Percentiles rank a stretch among this genome's conserved stretches.
Evolutionary conservation across 352 stramenopile species (phyloP).

Genomic region (Saprolegnia diclina): DNA sequence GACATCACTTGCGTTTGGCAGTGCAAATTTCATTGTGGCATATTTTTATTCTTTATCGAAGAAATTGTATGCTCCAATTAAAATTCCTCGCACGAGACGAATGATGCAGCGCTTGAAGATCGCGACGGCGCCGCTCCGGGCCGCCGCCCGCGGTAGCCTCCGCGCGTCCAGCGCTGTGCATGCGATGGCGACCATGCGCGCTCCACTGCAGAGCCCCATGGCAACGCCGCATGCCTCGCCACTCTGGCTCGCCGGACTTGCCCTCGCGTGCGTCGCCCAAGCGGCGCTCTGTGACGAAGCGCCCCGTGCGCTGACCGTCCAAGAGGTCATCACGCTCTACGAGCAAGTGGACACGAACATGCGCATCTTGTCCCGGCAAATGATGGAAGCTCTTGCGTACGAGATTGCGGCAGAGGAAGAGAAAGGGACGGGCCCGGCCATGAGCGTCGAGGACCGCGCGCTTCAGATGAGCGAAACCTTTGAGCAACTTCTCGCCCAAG

Average conservation of each 20-base stretch:
- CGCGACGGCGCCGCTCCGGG: too few species aligned
- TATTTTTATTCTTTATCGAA: not conserved
- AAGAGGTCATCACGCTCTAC: constrained; percentile 23
- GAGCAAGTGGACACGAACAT: constrained; percentile 25
- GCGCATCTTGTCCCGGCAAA: constrained; percentile 15
- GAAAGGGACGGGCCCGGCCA: not conserved
- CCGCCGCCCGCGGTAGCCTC: too few species aligned
- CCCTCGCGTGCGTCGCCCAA: not conserved
- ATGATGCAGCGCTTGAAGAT: not conserved
- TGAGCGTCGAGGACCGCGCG: constrained; percentile 49
- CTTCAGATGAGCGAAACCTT: constrained; percentile 81
- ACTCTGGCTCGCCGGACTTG: not conserved
- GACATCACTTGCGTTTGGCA: not conserved
- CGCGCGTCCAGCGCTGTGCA: not conserved
- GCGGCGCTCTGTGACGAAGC: not conserved
- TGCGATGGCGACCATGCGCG: too few species aligned
- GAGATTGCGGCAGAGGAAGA: constrained; percentile 16
- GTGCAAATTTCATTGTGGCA: not conserved
- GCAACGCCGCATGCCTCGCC: not conserved
- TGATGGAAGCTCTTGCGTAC: constrained; percentile 19
- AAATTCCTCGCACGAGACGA: not conserved
- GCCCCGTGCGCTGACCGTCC: not conserved
- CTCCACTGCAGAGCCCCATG: too few species aligned
- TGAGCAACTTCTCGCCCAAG: constrained; percentile 68
- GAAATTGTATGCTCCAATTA: not conserved